Evolutionary conservation across 1,139 yeast genomes (phyloP), one percentile per base, ranked within the genome.

Genomic region (Geotrichum reessii): DNA sequence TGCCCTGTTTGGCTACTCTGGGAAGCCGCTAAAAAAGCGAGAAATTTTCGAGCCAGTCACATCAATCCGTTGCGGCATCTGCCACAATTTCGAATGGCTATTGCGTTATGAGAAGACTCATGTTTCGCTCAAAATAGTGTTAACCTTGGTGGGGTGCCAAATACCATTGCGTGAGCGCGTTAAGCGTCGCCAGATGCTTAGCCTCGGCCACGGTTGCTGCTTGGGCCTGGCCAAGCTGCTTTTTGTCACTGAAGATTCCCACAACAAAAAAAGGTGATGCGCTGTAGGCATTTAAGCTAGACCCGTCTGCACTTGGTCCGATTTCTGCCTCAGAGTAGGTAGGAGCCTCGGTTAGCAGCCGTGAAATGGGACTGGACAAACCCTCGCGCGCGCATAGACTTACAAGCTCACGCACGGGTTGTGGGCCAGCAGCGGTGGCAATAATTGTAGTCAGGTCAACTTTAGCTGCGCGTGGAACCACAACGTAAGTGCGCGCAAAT

Each of bases 141-240:
- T 25, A 4, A 7, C 28, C 7, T 7, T 25, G 28, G 28, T 25
- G 28, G n/a, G 42, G 42, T 73, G 92, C 93, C 25, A 50, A 25
- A 75, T 93, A 93, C 85, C 95, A 93, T 61, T 89, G 82, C 80
- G 90, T 85, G 71, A 93, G 82, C 28, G 98, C 93, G 73, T 87
- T 87, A 53, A 91, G 95, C 55, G 91, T 89, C 37, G 97, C 95
- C 72, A 97, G 83, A 44, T 91, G 87, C 73, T 91, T 88, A 50
- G 98, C 97, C 75, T 93, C 99, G 64, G 81, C 82, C 66, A 93
- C 77, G 51, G 96, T 87, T 14, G 95, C 79, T 52, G 98, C 99
- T 67, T 87, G 91, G 51, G 97, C 97, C 74, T 93, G 97, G 56
- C 98, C 97, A 60, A 93, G 78, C 73, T 90, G 86, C 62, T 84